Evolutionary conservation across 2,329 filamentous ascomycete genomes (phyloP), one percentile per base, ranked within the genome.

Genomic region (Fusarium denticulatum): DNA sequence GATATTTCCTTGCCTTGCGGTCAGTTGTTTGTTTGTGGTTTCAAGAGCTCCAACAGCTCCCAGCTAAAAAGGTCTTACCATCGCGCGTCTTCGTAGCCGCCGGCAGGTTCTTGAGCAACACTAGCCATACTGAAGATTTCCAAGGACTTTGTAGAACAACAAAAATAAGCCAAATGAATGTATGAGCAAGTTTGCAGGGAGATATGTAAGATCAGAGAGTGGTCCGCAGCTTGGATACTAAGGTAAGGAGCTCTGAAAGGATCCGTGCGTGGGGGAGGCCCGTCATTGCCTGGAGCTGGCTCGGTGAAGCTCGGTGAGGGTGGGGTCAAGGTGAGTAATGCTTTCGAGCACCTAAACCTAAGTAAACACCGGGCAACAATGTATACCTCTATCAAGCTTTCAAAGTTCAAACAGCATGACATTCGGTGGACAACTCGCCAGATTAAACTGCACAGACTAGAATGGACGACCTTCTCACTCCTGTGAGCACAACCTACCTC

Each of bases 1-100:
- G 88, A 81, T 97, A 92, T 82, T 90, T 91, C 95, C 95, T 97
- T 72, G 58, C 13, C 20, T 66, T 49, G 61, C 8, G 37, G 61
- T 75, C 39, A 75, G 65, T 43, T 22, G 58, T 46, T 43, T 24
- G 58, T 43, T 55, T 57, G 42, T 24, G 24, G 37, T 53, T 43
- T 15, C 24, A 34, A 67, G 61, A 75, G 71, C 57, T 64, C 34
- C 49, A 49, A 61, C 52, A 76, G 65, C 64, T 61, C 60, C 40
- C 20, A 56, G 66, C 39, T n/a, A 26, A 53, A 60, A 65, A 42
- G 47, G 56, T 64, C 40, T 43, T 70, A 83, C 82, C 81, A 84
- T 81, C 83, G 80, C 67, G 74, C 77, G 40, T 76, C 73, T 65
- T 83, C 79, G 67, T 67, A 71, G 60, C 65, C 78, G 66, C 66